Evolutionary conservation across 2,329 filamentous ascomycete species (phyloP).

Genomic region (Colletotrichum sp.): DNA sequence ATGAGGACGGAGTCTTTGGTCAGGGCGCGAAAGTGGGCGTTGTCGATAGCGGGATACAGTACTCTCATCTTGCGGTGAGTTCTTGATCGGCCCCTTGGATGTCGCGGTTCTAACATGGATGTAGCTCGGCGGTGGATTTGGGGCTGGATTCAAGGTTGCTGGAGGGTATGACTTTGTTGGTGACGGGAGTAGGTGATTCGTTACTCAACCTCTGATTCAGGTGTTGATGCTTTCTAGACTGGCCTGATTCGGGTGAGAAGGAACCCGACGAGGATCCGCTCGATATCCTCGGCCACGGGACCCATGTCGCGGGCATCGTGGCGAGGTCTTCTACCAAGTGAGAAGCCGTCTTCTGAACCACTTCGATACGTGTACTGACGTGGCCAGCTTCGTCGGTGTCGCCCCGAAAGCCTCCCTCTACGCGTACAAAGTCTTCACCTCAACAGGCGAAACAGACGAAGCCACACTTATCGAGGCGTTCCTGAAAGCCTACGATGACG

Average conservation of each 20-base stretch:
- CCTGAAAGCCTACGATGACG: constrained; percentile 36
- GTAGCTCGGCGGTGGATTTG: constrained; percentile 49
- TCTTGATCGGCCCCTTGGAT: neutral
- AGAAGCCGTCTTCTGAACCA: accelerated
- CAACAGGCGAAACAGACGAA: constrained; percentile 26
- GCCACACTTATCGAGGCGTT: constrained; percentile 44
- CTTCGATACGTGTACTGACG: neutral
- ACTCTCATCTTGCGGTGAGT: constrained; percentile 40
- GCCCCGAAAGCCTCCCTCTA: constrained; percentile 30
- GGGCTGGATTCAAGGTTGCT: constrained; percentile 46
- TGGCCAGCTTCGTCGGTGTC: constrained; percentile 27
- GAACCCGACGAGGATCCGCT: neutral
- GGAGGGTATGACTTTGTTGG: constrained; percentile 49
- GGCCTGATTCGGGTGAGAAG: constrained; percentile 28
- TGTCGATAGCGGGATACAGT: constrained; percentile 44
- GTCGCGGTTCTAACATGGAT: constrained; percentile 24
- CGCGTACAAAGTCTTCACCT: constrained; percentile 31
- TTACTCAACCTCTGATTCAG: constrained; percentile 13
- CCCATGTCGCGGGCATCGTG: constrained; percentile 35
- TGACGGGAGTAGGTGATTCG: constrained; percentile 27
- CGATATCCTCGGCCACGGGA: constrained; percentile 34
- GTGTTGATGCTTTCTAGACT: constrained; percentile 23
- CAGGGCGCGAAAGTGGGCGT: constrained; percentile 41
- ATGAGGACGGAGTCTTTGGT: constrained; percentile 38
- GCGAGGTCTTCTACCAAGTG: constrained; percentile 24